phyloP scores from a whole-genome alignment of 2,329 filamentous ascomycete genomes.

The Graphilbum sp. region DNA sequence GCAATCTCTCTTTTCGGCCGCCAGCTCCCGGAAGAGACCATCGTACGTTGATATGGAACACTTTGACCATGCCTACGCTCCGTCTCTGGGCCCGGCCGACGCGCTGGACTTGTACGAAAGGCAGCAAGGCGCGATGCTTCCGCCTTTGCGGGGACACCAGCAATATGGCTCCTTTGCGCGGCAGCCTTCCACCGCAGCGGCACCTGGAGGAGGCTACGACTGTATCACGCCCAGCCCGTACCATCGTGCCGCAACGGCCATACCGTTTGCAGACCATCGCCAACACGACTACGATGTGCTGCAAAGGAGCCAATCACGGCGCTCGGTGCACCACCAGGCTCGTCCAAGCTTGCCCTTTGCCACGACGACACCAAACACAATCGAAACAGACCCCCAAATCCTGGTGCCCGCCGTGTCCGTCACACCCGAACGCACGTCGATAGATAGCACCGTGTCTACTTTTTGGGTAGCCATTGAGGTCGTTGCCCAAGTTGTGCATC shows the following conservation, averaged over 20 bases:
- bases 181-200: too few relatives aligned
- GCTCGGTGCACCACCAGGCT: not conserved
- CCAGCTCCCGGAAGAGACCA: too few relatives aligned
- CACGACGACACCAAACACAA: not conserved
- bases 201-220: too few relatives aligned
- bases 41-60: too few relatives aligned
- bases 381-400: constrained; percentile 10
- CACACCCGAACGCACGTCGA: constrained; percentile 22
- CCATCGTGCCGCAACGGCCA: not conserved
- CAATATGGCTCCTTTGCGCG: too few relatives aligned
- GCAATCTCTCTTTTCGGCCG: too few relatives aligned
- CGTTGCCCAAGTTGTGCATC: constrained; percentile 15
- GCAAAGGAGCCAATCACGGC: not conserved
- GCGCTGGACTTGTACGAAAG: too few relatives aligned
- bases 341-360: not conserved
- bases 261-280: not conserved
- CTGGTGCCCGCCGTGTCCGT: constrained; percentile 26
- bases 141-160: too few relatives aligned
- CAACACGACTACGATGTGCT: not conserved
- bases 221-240: not conserved
- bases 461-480: constrained; percentile 35
- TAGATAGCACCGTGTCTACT: constrained; percentile 17
- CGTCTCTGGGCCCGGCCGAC: too few relatives aligned
- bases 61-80: too few relatives aligned
- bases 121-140: too few relatives aligned